Conservation (phyloP, 2,329 filamentous ascomycete genomes). For the Reticulascus tulasneorum region DNA sequence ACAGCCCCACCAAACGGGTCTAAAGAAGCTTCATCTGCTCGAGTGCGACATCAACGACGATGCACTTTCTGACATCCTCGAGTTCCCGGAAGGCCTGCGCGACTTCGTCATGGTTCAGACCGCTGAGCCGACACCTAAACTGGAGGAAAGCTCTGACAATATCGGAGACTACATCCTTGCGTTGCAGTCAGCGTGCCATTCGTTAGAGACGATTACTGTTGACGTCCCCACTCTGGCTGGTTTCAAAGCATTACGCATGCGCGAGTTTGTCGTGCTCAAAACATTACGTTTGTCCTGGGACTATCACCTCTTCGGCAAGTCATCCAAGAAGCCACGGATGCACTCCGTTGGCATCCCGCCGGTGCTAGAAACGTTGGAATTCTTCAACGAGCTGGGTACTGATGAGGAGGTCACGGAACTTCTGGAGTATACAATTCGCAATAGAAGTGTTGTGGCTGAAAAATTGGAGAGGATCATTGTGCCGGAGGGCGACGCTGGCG, state of each 20-base stretch:
- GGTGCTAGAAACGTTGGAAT: slow-evolving; percentile 39
- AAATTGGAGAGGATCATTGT: slow-evolving; percentile 35
- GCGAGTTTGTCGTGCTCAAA: slow-evolving; percentile 38
- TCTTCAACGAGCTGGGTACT: slow-evolving; percentile 40
- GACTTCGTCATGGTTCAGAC: slow-evolving; percentile 46
- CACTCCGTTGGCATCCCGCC: slow-evolving; percentile 44
- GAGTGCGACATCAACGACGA: slow-evolving; percentile 48
- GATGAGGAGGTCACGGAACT: slow-evolving; percentile 45
- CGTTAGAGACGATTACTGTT: slow-evolving; percentile 40
- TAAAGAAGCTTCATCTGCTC: slow-evolving; percentile 40
- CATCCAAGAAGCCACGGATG: slow-evolving; percentile 39
- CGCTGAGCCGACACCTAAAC: slow-evolving; percentile 31
- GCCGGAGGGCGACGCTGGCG: slow-evolving; percentile 24
- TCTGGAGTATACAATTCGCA: slow-evolving; percentile 36
- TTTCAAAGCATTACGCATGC: slow-evolving; percentile 36
- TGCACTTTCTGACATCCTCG: slow-evolving; percentile 30
- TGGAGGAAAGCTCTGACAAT: slow-evolving; percentile 44
- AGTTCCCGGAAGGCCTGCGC: slow-evolving; percentile 39
- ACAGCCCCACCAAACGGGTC: slow-evolving; percentile 40
- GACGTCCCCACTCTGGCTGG: slow-evolving; percentile 37
- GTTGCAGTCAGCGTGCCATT: slow-evolving; percentile 34
- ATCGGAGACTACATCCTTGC: slow-evolving; percentile 44
- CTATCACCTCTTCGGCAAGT: slow-evolving; percentile 43
- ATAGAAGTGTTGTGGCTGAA: slow-evolving; percentile 29
- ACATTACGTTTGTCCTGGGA: slow-evolving; percentile 42